Base-by-base conservation (phyloP, 1,284 basidiomycete genomes). In the Coniophora puteana region DNA sequence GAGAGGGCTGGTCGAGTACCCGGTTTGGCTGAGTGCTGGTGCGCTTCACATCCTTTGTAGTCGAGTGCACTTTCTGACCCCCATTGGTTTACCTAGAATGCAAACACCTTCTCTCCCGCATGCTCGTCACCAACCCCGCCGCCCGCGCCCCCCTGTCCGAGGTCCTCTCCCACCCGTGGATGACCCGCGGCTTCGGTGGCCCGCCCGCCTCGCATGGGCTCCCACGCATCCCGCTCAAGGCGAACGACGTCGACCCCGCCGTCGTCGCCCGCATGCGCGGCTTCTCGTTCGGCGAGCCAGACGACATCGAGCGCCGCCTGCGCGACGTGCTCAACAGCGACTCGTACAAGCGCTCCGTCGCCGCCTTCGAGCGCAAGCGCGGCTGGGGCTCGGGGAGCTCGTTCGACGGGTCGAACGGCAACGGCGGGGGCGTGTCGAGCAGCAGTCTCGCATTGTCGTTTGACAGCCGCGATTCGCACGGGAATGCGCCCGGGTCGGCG, bases 1-100 rank as follows among this genome's bases (percentile, higher is more conserved):
- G 66, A 81, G 93, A 3, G 95, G 96, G 1, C 69, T 94, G 32
- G 94, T 97, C 35, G 95, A 99, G 60, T 99, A 99, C 59, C 95
- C 95, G 0, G 88, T 90, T 8, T 99, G 95, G 95, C 72, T 99
- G 14, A 94, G 89, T 55, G 80, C 88, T 54, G 90, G 90, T 91
- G 58, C 53, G 82, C 62, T 40, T 26, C 7, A 11, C 41, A 40
- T 41, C 38, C 44, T 5, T 31, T 21, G 26, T 45, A 34, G 36
- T 41, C 31, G 6, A 4, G 34, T 29, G 14, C 24, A 24, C 26
- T 48, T 41, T 40, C 48, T 54, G 27, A 52, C 43, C 21, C 44
- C n/a, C n/a, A n/a, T n/a, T 42, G 20, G 22, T 17, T 32, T 18
- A 23, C 25, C 3, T 58, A 89, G 95, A 99, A 67, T 98, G 94